Percentiles rank a stretch among this genome's conserved stretches.
These are phyloP conservation scores for Choiromyces venosus DNA, from an alignment of 495 filamentous ascomycete species.

Conservation along the genomic window DNA sequence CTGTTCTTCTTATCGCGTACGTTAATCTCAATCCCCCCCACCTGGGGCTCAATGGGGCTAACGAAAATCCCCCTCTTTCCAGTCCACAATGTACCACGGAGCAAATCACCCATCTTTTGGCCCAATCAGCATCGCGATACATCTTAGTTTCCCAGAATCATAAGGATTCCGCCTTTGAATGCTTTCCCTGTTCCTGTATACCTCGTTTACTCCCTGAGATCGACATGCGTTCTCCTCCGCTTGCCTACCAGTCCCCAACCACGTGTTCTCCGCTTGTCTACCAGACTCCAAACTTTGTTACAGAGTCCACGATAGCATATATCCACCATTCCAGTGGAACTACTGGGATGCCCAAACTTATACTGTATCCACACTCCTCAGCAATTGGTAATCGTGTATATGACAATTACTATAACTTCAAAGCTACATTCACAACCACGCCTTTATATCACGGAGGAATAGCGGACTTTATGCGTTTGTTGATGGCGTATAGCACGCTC, in stretches of 20 bases:
- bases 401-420: constrained; percentile 48
- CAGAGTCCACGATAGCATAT: constrained; percentile 41
- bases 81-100: constrained; percentile 50
- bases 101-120: constrained; percentile 50
- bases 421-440: constrained; percentile 57
- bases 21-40: constrained; percentile 6
- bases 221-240: too few species aligned
- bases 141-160: too few species aligned
- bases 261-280: too few species aligned
- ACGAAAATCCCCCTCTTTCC: constrained; percentile 4
- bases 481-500: constrained; percentile 50
- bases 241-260: too few species aligned
- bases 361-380: constrained; percentile 50
- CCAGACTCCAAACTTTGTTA: constrained; percentile 10
- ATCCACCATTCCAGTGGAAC: constrained; percentile 53
- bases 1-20: constrained; percentile 52
- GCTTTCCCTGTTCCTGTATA: constrained; percentile 5
- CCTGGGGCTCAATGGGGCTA: too few species aligned
- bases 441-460: constrained; percentile 58
- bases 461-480: constrained; percentile 55
- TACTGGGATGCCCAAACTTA: constrained; percentile 52
- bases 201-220: constrained; percentile 4
- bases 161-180: too few species aligned
- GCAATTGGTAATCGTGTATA: too few species aligned
- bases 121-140: too few species aligned